Conservation (phyloP, 768 basidiomycete genomes). For the Hericium coralloides region DNA sequence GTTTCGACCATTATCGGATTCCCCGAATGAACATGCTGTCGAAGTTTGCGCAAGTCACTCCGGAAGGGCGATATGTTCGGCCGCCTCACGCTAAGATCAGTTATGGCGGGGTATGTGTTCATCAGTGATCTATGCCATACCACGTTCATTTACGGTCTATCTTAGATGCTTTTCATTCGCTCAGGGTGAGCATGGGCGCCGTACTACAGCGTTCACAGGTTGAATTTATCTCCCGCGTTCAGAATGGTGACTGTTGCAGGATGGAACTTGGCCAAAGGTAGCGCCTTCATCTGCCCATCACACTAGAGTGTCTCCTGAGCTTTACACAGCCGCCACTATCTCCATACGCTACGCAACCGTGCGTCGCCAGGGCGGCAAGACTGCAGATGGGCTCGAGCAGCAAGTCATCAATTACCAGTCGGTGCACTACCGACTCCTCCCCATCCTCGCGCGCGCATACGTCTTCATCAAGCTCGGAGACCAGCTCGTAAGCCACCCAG, state of each 20-base stretch:
- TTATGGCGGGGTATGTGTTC: constrained; percentile 56
- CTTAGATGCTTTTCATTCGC: constrained; percentile 67
- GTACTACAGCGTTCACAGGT: not conserved
- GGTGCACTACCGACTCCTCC: constrained; percentile 62
- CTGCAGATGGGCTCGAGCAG: constrained; percentile 44
- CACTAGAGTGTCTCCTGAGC: not conserved
- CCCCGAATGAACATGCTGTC: constrained; percentile 68
- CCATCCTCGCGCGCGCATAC: constrained; percentile 59
- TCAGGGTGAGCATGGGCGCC: constrained; percentile 35
- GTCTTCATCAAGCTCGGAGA: constrained; percentile 59
- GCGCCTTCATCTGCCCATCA: not conserved
- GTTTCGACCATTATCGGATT: constrained; percentile 56
- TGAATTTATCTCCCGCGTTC: not conserved
- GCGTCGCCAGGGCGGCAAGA: constrained; percentile 54
- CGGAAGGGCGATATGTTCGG: constrained; percentile 52
- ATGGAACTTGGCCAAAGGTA: constrained; percentile 61
- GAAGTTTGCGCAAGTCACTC: constrained; percentile 61
- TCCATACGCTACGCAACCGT: constrained; percentile 67
- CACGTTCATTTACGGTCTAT: not conserved
- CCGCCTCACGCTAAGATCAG: constrained; percentile 69
- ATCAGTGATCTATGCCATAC: not conserved
- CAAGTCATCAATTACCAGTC: constrained; percentile 71
- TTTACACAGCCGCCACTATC: constrained; percentile 41
- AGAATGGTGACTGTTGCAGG: constrained; percentile 61
- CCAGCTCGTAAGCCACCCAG: constrained; percentile 35